Conservation (phyloP, 2,329 filamentous ascomycete species). For the Sporothrix pallida region DNA sequence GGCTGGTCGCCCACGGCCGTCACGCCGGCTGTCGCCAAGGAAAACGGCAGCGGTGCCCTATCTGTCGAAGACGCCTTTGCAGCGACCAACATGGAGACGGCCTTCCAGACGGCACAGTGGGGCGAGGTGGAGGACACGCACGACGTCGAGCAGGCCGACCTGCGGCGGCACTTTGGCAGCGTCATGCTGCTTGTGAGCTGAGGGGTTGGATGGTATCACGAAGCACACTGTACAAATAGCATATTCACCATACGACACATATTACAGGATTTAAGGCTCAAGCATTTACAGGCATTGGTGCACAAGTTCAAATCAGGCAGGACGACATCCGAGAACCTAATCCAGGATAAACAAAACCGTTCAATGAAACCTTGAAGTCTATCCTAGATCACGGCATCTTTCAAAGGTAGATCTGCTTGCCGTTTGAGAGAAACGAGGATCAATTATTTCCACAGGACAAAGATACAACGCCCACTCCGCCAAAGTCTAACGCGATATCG, state of each 20-base stretch:
- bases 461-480: not conserved
- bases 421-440: too few species aligned
- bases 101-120: slow-evolving; percentile 90
- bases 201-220: not conserved
- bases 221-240: not conserved
- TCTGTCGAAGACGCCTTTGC: slow-evolving; percentile 82
- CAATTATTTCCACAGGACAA: too few species aligned
- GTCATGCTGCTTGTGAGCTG: slow-evolving; percentile 69
- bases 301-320: too few species aligned
- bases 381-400: too few species aligned
- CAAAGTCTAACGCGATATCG: not conserved
- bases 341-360: too few species aligned
- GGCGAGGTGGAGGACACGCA: slow-evolving; percentile 98
- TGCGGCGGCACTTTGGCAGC: slow-evolving; percentile 86
- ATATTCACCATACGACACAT: not conserved
- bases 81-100: slow-evolving; percentile 81
- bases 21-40: slow-evolving; percentile 49
- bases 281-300: not conserved
- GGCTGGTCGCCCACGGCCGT: slow-evolving; percentile 83
- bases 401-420: too few species aligned
- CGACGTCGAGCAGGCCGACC: slow-evolving; percentile 91
- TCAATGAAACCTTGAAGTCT: too few species aligned
- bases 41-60: slow-evolving; percentile 56
- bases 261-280: not conserved
- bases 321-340: not conserved